Base-by-base conservation (phyloP, 495 filamentous ascomycete genomes). In the Margaritispora aquatica region DNA sequence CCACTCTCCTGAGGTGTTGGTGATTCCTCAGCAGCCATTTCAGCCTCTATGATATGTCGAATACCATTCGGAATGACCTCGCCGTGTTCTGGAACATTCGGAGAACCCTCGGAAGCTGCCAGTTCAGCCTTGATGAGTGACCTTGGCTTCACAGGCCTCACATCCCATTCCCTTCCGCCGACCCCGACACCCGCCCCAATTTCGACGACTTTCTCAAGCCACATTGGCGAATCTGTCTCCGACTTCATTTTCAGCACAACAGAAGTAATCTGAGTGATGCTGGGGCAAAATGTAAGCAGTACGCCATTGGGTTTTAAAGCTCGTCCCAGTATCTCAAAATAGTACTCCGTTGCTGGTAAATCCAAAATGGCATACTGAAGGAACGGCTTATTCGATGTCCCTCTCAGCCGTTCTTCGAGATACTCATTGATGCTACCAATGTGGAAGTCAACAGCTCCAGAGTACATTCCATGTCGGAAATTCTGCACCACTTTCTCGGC, bases 391-490 rank as follows among this genome's bases (percentile, higher is more conserved):
- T 68, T 63, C n/a, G 61, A 61, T 4, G 75, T 74, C 11, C 57
- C 41, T 26, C 62, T 59, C 9, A 81, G 66, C 56, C 85, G 79
- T 19, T 72, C 61, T 0, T 74, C 70, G 41, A 89, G 75, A 80
- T 84, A 92, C n/a, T 76, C 70, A 17, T 78, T 74, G 0, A 88
- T 79, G 13, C 77, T 74, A n/a, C 79, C 81, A 47, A 87, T 79
- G 69, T 91, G 80, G 69, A 92, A 92, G 60, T 88, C 83, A 49
- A 91, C 74, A 63, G 88, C 73, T 19, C 73, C 71, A 5, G 71
- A 70, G 71, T 93, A 93, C 26, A 90, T 77, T 1, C 88, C 89
- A 11, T 79, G 75, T 1, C 86, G 80, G 71, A 90, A 93, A 5
- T 81, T 78, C 7, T 72, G 61, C 13, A 92, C 79, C 48, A 85